These are phyloP conservation scores for Diplosphaera chodatii DNA, from an alignment of 139 green algal species.

Conservation along the genomic window DNA sequence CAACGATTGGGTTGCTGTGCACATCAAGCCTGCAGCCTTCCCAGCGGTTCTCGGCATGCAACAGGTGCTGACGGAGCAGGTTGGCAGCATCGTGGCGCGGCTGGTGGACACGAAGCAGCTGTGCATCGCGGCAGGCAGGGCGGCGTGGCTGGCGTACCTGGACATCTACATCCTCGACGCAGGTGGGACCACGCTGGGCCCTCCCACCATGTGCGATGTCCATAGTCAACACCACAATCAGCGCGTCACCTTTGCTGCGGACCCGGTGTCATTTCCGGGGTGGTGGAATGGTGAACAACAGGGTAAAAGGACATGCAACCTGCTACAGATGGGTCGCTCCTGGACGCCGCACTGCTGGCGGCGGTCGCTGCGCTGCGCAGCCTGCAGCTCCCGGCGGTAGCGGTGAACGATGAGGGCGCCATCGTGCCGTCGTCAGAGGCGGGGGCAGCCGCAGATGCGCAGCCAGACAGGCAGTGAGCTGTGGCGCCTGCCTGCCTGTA, in stretches of 20 bases:
- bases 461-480: too few relatives aligned
- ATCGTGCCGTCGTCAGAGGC: constrained; percentile 15
- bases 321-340: constrained; percentile 49
- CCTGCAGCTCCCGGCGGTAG: constrained; percentile 34
- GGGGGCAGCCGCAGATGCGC: not conserved
- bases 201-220: too few relatives aligned
- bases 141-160: constrained; percentile 51
- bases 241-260: too few relatives aligned
- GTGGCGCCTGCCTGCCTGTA: too few relatives aligned
- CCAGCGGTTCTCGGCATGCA: too few relatives aligned
- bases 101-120: constrained; percentile 47
- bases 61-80: constrained; percentile 3
- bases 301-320: too few relatives aligned
- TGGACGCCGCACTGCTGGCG: constrained; percentile 63
- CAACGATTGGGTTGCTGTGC: too few relatives aligned
- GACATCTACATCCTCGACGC: constrained; percentile 69
- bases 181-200: too few relatives aligned
- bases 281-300: too few relatives aligned
- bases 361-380: constrained; percentile 44
- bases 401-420: constrained; percentile 34
- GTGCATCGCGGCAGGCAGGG: constrained; percentile 50
- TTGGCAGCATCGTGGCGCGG: not conserved
- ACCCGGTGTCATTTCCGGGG: too few relatives aligned
- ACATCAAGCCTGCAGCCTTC: too few relatives aligned
- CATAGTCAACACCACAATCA: too few relatives aligned